phyloP scores from a whole-genome alignment of 176 grass and related monocot genomes.

The Triticum monococcum region DNA sequence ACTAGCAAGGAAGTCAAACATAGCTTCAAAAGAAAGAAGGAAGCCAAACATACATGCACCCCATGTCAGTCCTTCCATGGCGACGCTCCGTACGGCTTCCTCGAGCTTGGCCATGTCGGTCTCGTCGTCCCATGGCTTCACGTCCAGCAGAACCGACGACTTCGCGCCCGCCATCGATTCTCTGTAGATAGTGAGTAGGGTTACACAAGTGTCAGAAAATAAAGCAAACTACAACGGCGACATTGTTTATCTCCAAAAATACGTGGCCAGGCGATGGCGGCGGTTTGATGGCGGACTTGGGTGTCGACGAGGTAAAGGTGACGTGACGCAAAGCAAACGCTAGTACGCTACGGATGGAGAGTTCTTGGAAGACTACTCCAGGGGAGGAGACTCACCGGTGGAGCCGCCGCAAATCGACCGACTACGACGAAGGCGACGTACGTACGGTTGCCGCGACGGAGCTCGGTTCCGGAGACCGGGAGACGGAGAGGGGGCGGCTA shows the following conservation, averaged over 20 bases:
- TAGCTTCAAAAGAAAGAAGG: too few species aligned
- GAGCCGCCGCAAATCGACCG: neutral
- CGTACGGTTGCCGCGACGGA: neutral
- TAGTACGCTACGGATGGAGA: too few species aligned
- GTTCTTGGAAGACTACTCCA: too few species aligned
- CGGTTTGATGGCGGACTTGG: neutral
- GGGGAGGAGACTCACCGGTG: neutral
- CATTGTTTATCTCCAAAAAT: neutral
- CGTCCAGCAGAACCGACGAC: conserved; percentile 5
- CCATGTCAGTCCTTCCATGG: neutral
- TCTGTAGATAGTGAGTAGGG: too few species aligned
- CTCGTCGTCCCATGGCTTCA: neutral
- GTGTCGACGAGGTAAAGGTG: neutral
- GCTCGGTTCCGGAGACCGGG: neutral
- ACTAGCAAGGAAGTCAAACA: too few species aligned
- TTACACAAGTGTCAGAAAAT: too few species aligned
- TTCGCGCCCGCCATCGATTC: neutral
- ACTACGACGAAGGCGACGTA: neutral
- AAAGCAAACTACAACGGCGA: too few species aligned
- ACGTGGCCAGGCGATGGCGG: too few species aligned
- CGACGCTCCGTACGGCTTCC: neutral
- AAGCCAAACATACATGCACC: neutral
- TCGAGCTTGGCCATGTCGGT: conserved; percentile 20
- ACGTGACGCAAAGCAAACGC: neutral
- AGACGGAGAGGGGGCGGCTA: neutral